These are phyloP conservation scores for Metschnikowia hibisci DNA, from an alignment of 805 yeast species.

Conservation along the genomic window DNA sequence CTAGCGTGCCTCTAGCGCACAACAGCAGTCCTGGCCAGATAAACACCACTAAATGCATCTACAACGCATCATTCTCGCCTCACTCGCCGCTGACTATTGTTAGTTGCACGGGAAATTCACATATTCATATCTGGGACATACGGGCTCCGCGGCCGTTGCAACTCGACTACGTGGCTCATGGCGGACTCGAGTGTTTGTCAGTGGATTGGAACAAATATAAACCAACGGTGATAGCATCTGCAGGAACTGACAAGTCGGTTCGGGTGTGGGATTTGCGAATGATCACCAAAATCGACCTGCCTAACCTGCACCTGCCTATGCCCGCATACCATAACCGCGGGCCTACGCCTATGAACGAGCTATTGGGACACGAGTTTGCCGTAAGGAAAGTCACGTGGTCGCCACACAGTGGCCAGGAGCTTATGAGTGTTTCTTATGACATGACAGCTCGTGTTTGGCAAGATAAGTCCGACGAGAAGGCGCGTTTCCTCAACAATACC, in stretches of 20 bases:
- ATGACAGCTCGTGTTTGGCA: slow-evolving; percentile 90
- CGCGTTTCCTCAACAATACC: slow-evolving; percentile 37
- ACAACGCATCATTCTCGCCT: slow-evolving; percentile 78
- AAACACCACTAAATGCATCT: slow-evolving; percentile 56
- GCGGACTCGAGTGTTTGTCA: slow-evolving; percentile 73
- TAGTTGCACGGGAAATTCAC: slow-evolving; percentile 71
- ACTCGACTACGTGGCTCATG: slow-evolving; percentile 64
- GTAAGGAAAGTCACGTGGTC: slow-evolving; percentile 83
- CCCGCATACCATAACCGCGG: slow-evolving; percentile 45
- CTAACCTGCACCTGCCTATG: slow-evolving; percentile 32
- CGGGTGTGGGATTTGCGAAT: slow-evolving; percentile 87
- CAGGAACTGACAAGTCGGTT: slow-evolving; percentile 85
- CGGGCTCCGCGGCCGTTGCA: slow-evolving; percentile 62
- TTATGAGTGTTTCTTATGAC: slow-evolving; percentile 81
- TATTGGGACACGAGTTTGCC: slow-evolving; percentile 86
- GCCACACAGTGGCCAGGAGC: slow-evolving; percentile 71
- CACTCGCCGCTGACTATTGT: slow-evolving; percentile 69
- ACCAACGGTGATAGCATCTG: slow-evolving; percentile 74
- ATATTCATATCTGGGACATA: slow-evolving; percentile 76
- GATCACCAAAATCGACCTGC: slow-evolving; percentile 42
- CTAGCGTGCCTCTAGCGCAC: slow-evolving; percentile 33
- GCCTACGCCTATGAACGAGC: slow-evolving; percentile 69
- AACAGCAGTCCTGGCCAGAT: slow-evolving; percentile 20
- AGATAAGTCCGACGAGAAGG: slow-evolving; percentile 61
- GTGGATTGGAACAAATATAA: slow-evolving; percentile 92